Evolutionary conservation across 352 stramenopile genomes (phyloP).

Genomic region (Pythium dissotocum): DNA sequence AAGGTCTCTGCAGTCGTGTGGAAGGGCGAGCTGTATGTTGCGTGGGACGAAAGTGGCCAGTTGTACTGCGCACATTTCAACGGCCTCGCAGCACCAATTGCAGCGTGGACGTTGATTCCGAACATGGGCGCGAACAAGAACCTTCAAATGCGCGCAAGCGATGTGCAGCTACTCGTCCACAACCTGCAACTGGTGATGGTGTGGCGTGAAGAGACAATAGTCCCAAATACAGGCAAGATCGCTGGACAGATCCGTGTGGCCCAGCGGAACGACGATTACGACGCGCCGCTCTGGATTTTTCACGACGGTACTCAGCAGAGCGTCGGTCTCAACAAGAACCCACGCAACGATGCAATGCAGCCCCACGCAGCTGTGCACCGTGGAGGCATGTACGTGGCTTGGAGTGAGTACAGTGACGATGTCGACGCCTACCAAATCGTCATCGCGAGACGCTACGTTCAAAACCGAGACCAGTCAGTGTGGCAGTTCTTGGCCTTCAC

Average conservation of each 20-base stretch:
- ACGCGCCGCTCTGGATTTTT: constrained; percentile 69
- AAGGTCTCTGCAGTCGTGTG: constrained; percentile 44
- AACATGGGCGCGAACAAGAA: constrained; percentile 70
- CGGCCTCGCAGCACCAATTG: constrained; percentile 29
- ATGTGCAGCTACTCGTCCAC: constrained; percentile 51
- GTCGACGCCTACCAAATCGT: constrained; percentile 49
- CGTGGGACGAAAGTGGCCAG: constrained; percentile 68
- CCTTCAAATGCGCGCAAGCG: constrained; percentile 44
- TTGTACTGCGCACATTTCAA: constrained; percentile 61
- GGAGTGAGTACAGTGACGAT: constrained; percentile 42
- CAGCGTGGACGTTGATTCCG: constrained; percentile 59
- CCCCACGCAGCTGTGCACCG: constrained; percentile 48
- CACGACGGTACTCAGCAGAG: constrained; percentile 56
- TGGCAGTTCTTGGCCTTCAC: constrained; percentile 52
- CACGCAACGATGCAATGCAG: constrained; percentile 42
- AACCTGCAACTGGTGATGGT: constrained; percentile 62
- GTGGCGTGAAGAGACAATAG: constrained; percentile 48
- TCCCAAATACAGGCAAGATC: constrained; percentile 16
- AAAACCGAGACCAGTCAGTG: constrained; percentile 53
- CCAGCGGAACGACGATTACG: constrained; percentile 48
- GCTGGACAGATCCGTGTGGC: constrained; percentile 61
- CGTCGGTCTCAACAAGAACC: constrained; percentile 53
- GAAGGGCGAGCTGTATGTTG: constrained; percentile 53
- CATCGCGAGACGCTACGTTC: constrained; percentile 46
- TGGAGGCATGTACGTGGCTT: constrained; percentile 58